Percentiles rank a stretch among this genome's conserved stretches.
These are phyloP conservation scores for Panaeolus cyanescens DNA, from an alignment of 768 basidiomycete genomes.

Conservation along the genomic window DNA sequence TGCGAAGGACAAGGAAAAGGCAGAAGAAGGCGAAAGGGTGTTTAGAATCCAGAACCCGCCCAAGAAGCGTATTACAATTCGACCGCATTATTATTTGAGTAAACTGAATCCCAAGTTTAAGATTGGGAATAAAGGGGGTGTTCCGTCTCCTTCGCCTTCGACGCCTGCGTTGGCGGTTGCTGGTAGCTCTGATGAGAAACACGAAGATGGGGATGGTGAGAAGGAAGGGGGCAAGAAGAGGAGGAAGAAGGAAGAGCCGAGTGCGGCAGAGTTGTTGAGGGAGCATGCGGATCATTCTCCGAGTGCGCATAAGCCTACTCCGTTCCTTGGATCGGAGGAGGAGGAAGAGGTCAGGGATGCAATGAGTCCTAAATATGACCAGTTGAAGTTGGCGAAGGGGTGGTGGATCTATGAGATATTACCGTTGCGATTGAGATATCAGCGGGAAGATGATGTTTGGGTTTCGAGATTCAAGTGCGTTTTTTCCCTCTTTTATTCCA, in stretches of 20 bases:
- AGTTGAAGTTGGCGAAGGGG: conserved; percentile 40
- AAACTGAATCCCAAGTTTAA: not conserved
- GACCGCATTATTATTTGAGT: conserved; percentile 17
- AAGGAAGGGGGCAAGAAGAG: no score
- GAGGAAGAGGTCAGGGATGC: conserved; percentile 66
- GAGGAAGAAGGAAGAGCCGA: conserved; percentile 16
- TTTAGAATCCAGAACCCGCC: conserved; percentile 27
- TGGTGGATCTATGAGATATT: conserved; percentile 77
- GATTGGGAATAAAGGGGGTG: not conserved
- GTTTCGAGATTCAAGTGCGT: conserved; percentile 33
- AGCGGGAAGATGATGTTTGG: conserved; percentile 39
- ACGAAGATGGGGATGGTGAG: no score
- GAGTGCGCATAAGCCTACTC: not conserved
- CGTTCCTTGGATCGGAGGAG: conserved; percentile 47
- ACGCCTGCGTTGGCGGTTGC: not conserved
- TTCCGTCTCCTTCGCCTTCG: not conserved
- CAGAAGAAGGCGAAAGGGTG: not conserved
- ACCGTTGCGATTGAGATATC: conserved; percentile 43
- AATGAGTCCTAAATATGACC: conserved; percentile 58
- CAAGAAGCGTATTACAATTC: conserved; percentile 23
- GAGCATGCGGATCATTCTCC: not conserved
- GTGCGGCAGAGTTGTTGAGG: conserved; percentile 13
- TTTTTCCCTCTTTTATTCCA: not conserved
- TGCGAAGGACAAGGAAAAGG: not conserved
- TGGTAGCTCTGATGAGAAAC: no score